Evolutionary conservation across 1,284 basidiomycete genomes (phyloP).

Genomic region (Cryptococcus hybrid): DNA sequence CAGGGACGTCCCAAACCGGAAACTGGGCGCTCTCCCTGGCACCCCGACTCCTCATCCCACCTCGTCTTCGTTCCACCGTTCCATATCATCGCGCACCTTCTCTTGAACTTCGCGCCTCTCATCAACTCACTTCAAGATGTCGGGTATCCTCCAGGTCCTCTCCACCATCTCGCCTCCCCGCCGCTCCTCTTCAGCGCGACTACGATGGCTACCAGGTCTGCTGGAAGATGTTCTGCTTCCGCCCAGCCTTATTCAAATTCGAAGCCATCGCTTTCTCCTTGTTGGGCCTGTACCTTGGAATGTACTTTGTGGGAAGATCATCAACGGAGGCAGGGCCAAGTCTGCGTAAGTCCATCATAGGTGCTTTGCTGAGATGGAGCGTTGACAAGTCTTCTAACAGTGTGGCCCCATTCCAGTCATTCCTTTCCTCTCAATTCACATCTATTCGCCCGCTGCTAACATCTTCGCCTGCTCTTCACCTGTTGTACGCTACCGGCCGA

Average conservation of each 20-base stretch:
- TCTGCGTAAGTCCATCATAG: conserved; percentile 1
- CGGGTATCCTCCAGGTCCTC: conserved; percentile 49
- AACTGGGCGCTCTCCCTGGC: too few relatives aligned
- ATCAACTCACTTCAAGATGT: conserved; percentile 17
- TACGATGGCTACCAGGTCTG: conserved; percentile 65
- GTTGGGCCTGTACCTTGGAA: conserved; percentile 50
- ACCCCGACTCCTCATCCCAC: too few relatives aligned
- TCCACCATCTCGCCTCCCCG: conserved; percentile 56
- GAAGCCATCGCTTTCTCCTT: conserved; percentile 61
- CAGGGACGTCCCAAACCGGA: too few relatives aligned
- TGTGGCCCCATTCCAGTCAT: conserved; percentile 19
- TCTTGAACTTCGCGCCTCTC: too few relatives aligned
- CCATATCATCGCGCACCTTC: too few relatives aligned
- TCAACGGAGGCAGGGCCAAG: background rate
- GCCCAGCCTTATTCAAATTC: conserved; percentile 72
- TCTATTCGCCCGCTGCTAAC: conserved; percentile 26
- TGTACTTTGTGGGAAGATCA: conserved; percentile 32
- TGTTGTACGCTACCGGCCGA: conserved; percentile 80
- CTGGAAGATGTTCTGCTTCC: conserved; percentile 73
- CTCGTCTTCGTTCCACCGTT: too few relatives aligned
- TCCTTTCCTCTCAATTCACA: conserved; percentile 33
- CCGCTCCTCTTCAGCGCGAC: conserved; percentile 42
- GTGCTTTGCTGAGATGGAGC: background rate
- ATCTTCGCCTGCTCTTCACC: conserved; percentile 54
- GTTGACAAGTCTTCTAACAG: conserved; percentile 9